Evolutionary conservation across 1,139 yeast species (phyloP).

Genomic region (Yamadazyma buinensis): DNA sequence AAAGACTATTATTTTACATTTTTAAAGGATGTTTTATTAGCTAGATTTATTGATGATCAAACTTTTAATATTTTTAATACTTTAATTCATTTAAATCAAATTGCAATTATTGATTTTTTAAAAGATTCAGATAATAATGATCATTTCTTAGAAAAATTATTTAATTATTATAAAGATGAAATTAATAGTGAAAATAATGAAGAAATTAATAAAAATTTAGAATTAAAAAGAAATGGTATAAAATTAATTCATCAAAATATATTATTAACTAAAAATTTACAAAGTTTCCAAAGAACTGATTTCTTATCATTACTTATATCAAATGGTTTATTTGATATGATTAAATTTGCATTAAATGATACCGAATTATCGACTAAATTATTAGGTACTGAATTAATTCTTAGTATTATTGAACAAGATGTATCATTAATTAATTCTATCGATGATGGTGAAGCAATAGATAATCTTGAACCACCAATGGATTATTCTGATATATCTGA

Average conservation of each 20-base stretch:
- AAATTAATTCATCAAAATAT: conserved; percentile 78
- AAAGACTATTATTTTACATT: conserved; percentile 76
- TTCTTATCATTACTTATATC: conserved; percentile 64
- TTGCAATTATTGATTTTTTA: conserved; percentile 64
- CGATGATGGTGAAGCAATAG: conserved; percentile 33
- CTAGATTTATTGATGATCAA: conserved; percentile 77
- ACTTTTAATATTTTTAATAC: conserved; percentile 63
- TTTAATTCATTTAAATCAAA: conserved; percentile 65
- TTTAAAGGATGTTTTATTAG: conserved; percentile 80
- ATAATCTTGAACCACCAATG: conserved; percentile 31
- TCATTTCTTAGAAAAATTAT: conserved; percentile 47
- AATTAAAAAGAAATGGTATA: conserved; percentile 64
- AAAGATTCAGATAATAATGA: conserved; percentile 44
- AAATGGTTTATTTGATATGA: conserved; percentile 66
- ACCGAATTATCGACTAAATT: conserved; percentile 50
- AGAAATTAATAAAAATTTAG: conserved; percentile 5
- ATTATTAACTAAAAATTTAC: conserved; percentile 67
- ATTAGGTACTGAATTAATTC: conserved; percentile 78
- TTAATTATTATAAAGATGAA: conserved; percentile 42
- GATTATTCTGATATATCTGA: conserved; percentile 4
- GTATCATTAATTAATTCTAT: conserved; percentile 56
- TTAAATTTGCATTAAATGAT: conserved; percentile 68
- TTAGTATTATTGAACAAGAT: conserved; percentile 82
- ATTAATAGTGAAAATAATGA: too few relatives aligned
- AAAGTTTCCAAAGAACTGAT: conserved; percentile 56